Base-by-base conservation (phyloP, 2,329 filamentous ascomycete species). In the Alternaria gaisen region DNA sequence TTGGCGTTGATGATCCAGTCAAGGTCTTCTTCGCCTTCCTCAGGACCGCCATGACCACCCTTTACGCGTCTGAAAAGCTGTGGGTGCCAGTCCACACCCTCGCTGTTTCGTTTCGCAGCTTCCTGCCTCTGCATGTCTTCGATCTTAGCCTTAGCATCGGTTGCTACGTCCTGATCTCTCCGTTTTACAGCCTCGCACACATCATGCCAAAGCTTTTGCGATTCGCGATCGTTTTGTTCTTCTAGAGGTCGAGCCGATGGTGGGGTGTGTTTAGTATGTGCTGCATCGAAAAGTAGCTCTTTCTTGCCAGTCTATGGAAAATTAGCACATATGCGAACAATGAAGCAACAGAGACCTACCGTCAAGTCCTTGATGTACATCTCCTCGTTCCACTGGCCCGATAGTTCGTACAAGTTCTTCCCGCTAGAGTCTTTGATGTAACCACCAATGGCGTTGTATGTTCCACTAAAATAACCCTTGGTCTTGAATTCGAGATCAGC, bases 401-500 rank as follows among this genome's bases (percentile, higher is more conserved):
- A 96, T 7, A 99, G 84, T 78, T 99, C 95, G 74, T 89, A 98
- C n/a, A 97, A 84, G 7, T 90, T 81, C 78, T 97, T 94, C 34
- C 92, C 93, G 0, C 92, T 94, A 74, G 90, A 89, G 69, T 94
- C 92, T 80, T 91, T 97, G 81, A 99, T 97, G 41, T 85, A 89
- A 9, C 95, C 95, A 9, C 93, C 93, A 72, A 99, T 97, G 38
- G 93, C 93, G 75, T 99, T 97, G 80, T 99, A 99, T 1, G 92
- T 95, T 8, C 95, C 95, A 53, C 93, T 90, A 66, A 99, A 94
- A 87, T 96, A 99, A 5, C 95, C 95, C 80, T 98, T 98, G 53
- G 93, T 96, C 83, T 98, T 98, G 86, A 99, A 99, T 68, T 99
- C 95, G 63, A 99, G 89, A 76, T 99, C 94, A 61, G 93, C 94